Conservation (phyloP, 805 yeast genomes). For the Ogataea saltuana region DNA sequence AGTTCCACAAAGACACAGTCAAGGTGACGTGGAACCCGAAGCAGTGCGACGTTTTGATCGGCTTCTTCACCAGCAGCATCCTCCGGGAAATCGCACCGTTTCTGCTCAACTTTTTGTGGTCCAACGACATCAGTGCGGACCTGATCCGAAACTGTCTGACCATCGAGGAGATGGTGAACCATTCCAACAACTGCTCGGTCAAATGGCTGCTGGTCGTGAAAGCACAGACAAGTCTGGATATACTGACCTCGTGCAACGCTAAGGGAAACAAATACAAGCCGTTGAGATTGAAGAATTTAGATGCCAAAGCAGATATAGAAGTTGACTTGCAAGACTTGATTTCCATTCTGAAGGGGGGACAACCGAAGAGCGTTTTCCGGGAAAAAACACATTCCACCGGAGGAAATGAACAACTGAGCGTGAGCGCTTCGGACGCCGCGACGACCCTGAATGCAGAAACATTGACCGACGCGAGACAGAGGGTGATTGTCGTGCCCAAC, state of each 20-base stretch:
- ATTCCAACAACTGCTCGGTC: constrained; percentile 69
- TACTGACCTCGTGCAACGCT: constrained; percentile 17
- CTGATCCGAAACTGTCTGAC: constrained; percentile 45
- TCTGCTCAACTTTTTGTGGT: constrained; percentile 69
- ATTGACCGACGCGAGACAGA: constrained; percentile 41
- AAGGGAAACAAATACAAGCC: constrained; percentile 68
- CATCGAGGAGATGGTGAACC: constrained; percentile 62
- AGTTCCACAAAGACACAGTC: constrained; percentile 33
- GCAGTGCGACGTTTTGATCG: constrained; percentile 80
- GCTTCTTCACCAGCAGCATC: constrained; percentile 60
- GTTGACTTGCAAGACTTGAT: constrained; percentile 68
- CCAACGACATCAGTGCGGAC: constrained; percentile 77
- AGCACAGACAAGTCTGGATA: constrained; percentile 48
- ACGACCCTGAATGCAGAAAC: constrained; percentile 12
- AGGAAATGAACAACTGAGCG: not conserved
- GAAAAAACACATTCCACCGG: constrained; percentile 7
- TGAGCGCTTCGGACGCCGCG: not conserved
- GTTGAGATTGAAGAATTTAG: constrained; percentile 65
- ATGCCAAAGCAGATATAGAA: constrained; percentile 65
- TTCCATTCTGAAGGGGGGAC: constrained; percentile 37
- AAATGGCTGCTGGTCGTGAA: constrained; percentile 78
- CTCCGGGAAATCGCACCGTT: constrained; percentile 64
- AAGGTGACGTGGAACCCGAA: constrained; percentile 47
- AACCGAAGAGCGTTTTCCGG: constrained; percentile 8
- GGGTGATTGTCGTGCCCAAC: constrained; percentile 67